phyloP scores from a whole-genome alignment of 768 basidiomycete genomes.

The Coprinopsis sp. region DNA sequence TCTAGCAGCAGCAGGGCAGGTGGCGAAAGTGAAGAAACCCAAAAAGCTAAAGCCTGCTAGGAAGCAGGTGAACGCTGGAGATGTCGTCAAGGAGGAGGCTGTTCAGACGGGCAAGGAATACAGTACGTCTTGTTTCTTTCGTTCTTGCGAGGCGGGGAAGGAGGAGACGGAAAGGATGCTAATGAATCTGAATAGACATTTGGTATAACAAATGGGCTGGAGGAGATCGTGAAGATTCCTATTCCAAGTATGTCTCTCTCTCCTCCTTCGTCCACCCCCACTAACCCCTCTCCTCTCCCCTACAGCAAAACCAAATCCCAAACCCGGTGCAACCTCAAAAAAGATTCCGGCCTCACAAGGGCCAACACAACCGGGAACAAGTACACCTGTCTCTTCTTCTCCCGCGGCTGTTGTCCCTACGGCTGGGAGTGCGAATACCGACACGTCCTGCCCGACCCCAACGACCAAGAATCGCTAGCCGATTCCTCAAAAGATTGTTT shows the following conservation, averaged over 20 bases:
- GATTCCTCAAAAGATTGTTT: slow-evolving; percentile 97
- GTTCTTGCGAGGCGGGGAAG: too few relatives aligned
- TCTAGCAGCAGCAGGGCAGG: slow-evolving; percentile 22
- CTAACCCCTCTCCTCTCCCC: slow-evolving; percentile 6
- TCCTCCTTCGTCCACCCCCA: slow-evolving; percentile 1
- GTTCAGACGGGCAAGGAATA: slow-evolving; percentile 95
- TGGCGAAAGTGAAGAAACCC: slow-evolving; percentile 11
- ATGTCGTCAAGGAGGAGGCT: slow-evolving; percentile 84
- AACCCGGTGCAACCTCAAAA: slow-evolving; percentile 83
- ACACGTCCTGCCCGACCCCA: slow-evolving; percentile 77
- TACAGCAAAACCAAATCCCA: slow-evolving; percentile 89
- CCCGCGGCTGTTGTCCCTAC: slow-evolving; percentile 95
- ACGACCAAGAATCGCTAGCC: slow-evolving; percentile 62
- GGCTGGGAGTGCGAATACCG: slow-evolving; percentile 98
- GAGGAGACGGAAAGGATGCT: too few relatives aligned
- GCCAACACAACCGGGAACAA: slow-evolving; percentile 91
- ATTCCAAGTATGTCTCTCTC: slow-evolving; percentile 70
- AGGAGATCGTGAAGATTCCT: slow-evolving; percentile 93
- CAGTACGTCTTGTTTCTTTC: too few relatives aligned
- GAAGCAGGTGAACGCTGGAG: slow-evolving; percentile 87
- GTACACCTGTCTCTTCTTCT: slow-evolving; percentile 93
- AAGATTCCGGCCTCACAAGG: slow-evolving; percentile 88
- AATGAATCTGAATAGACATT: slow-evolving; percentile 71
- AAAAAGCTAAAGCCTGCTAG: slow-evolving; percentile 89
- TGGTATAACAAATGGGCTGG: slow-evolving; percentile 99